phyloP scores from a whole-genome alignment of 306 rosid genomes.

The Nissolia schottii region DNA sequence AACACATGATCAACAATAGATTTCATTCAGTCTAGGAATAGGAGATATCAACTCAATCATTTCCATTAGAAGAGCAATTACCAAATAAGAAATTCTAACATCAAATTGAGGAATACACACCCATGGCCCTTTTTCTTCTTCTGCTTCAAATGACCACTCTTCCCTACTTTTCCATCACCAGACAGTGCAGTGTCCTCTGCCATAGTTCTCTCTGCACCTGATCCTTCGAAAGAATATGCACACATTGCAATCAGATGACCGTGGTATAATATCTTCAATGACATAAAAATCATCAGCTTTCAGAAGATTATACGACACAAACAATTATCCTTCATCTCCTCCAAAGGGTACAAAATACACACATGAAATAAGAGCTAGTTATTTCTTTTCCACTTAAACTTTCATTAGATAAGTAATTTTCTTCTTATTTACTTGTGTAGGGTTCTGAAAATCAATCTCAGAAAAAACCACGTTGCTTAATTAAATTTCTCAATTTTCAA shows the following conservation, averaged over 20 bases:
- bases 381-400: neutral
- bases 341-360: neutral
- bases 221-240: conserved; percentile 12
- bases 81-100: neutral
- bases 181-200: conserved; percentile 50
- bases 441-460: neutral
- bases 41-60: neutral
- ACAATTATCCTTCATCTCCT: neutral
- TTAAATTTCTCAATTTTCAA: conserved; percentile 2
- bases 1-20: conserved; percentile 6
- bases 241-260: conserved; percentile 13
- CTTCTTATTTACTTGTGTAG: neutral
- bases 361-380: neutral
- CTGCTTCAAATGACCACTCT: conserved; percentile 64
- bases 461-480: neutral
- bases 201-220: conserved; percentile 49
- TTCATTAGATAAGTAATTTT: neutral
- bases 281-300: conserved; percentile 17
- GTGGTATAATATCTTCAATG: neutral
- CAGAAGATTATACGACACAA: conserved; percentile 20
- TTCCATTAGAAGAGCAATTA: conserved; percentile 8
- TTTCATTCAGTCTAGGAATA: neutral
- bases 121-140: conserved; percentile 78
- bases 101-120: conserved; percentile 40
- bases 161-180: conserved; percentile 56